These are phyloP conservation scores for Epichloe coenophiala DNA, from an alignment of 2,329 filamentous ascomycete genomes.

Conservation along the genomic window DNA sequence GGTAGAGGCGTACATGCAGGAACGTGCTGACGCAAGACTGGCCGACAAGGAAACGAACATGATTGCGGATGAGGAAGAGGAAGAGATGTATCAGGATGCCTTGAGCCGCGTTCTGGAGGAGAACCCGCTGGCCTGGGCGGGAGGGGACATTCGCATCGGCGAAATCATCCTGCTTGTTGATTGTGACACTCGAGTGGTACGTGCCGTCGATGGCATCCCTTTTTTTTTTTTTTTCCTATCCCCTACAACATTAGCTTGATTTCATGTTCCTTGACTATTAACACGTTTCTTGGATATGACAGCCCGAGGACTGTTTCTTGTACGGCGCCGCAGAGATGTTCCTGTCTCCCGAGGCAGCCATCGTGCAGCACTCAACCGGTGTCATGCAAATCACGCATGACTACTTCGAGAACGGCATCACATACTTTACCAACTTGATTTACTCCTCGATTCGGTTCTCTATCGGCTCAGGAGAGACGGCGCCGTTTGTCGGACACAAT, in stretches of 20 bases:
- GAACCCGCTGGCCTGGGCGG: slow-evolving; percentile 35
- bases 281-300: background rate
- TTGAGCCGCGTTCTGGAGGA: slow-evolving; percentile 38
- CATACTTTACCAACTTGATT: slow-evolving; percentile 67
- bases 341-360: slow-evolving; percentile 53
- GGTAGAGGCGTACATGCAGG: slow-evolving; percentile 45
- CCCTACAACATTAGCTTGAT: background rate
- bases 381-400: slow-evolving; percentile 64
- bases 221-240: too few relatives aligned
- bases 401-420: slow-evolving; percentile 61
- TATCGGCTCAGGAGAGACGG: slow-evolving; percentile 57
- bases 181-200: slow-evolving; percentile 49
- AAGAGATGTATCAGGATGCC: slow-evolving; percentile 33
- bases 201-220: background rate
- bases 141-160: slow-evolving; percentile 46
- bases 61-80: slow-evolving; percentile 19
- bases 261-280: background rate
- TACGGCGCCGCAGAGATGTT: slow-evolving; percentile 63
- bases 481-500: slow-evolving; percentile 68
- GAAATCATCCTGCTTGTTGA: slow-evolving; percentile 55
- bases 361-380: slow-evolving; percentile 58
- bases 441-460: slow-evolving; percentile 61
- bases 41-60: slow-evolving; percentile 9
- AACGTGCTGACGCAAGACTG: slow-evolving; percentile 12
- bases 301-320: slow-evolving; percentile 50